Evolutionary conservation across 2,329 filamentous ascomycete species (phyloP).

Genomic region (Nigrospora sphaerica): DNA sequence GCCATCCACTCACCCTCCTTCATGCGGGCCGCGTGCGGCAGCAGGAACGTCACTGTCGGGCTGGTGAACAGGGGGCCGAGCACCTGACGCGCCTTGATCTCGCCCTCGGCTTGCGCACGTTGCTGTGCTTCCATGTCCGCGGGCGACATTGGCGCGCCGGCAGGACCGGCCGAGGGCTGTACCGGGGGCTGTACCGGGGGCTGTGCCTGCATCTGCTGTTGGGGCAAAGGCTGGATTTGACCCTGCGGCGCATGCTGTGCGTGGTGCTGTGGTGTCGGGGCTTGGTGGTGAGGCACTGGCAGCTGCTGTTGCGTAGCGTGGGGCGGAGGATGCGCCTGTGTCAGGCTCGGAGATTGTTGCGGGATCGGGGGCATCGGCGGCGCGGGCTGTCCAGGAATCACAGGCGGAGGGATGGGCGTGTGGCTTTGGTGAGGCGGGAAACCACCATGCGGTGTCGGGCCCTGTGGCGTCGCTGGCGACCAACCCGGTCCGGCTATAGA

Average conservation of each 20-base stretch:
- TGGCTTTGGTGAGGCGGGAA: constrained; percentile 19
- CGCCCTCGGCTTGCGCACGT: constrained; percentile 41
- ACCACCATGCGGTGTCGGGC: constrained; percentile 16
- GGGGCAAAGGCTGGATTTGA: constrained; percentile 9
- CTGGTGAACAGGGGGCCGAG: constrained; percentile 56
- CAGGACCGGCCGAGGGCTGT: not conserved
- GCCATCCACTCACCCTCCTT: constrained; percentile 67
- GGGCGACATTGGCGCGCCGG: not conserved
- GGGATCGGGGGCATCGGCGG: constrained; percentile 5
- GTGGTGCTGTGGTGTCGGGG: constrained; percentile 6
- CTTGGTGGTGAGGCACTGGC: constrained; percentile 21
- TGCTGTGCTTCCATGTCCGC: constrained; percentile 27
- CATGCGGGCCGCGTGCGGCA: constrained; percentile 63
- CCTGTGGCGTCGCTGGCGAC: constrained; percentile 43
- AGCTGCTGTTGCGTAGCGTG: constrained; percentile 4
- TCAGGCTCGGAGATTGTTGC: not conserved
- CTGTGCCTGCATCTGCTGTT: constrained; percentile 10
- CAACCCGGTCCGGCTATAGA: constrained; percentile 40
- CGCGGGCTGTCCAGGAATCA: constrained; percentile 21
- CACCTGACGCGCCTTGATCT: constrained; percentile 53
- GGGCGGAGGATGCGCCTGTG: not conserved
- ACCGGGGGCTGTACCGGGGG: constrained; percentile 13
- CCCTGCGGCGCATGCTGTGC: no score
- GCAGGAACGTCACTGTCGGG: constrained; percentile 61
- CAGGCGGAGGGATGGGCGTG: constrained; percentile 23